Base-by-base conservation (phyloP, 1,284 basidiomycete species). In the Ceratobasidium theobromae region DNA sequence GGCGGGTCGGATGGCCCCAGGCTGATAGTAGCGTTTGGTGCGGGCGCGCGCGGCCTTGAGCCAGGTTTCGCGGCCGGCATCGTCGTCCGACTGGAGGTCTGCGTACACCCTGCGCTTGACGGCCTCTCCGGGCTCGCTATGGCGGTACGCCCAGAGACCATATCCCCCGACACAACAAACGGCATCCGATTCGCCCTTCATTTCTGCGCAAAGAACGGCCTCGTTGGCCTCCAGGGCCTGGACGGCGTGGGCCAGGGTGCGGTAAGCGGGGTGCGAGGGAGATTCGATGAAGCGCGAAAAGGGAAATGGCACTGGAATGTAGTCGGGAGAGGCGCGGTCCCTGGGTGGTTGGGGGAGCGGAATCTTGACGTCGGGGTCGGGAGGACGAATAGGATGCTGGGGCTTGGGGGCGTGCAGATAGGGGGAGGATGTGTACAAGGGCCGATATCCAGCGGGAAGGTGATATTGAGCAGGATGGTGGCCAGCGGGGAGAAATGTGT, bases 1-100 rank as follows among this genome's bases (percentile, higher is more conserved):
- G 23, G 53, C 54, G 18, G 65, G 65, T n/a, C 65, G 53, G 16
- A 67, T 43, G 4, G 65, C 65, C 9, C 65, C 65, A 40, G 65
- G 65, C 33, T 58, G 54, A 18, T 28, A 55, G 54, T 67, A 67
- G 11, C 45, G 54, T 30, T 49, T 58, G 16, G 54, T 51, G 6
- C 65, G 49, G 4, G 65, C 65, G 3, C 65, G 53, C 14, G 65
- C 65, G 14, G 65, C 65, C 18, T 58, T 25, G 40, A 67, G 54
- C 65, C 65, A 67, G n/a, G 41, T 45, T 25, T 67, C 53, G 9
- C 54, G 65, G 8, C 65, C 65, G 28, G 16, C n/a, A 21, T 58
- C 55, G 55, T 58, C 55, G 16, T 58, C 43, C 12, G 55, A 58
- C 43, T 58, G 55, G 27, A 58, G 43, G 27, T 58, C 55, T 9